Base-by-base conservation (phyloP, 495 filamentous ascomycete species). In the Hyaloscypha hepaticicola region DNA sequence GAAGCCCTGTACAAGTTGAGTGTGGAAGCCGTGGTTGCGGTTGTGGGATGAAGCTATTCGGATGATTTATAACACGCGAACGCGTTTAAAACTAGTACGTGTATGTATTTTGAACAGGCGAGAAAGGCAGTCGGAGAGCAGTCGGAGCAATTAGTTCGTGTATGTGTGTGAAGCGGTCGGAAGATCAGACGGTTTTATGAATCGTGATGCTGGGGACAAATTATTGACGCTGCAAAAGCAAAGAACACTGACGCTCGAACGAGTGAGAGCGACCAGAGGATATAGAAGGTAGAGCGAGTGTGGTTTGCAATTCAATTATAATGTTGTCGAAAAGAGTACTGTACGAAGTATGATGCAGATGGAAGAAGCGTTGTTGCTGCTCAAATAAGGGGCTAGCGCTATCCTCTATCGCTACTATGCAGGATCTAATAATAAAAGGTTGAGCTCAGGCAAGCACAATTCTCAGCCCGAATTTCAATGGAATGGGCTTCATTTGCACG, bases 1-100 rank as follows among this genome's bases (percentile, higher is more conserved):
- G 83, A 80, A 70, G 80, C 79, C 82, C 79, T 75, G 71, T 80
- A 84, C 51, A 66, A 61, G 57, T 63, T 66, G 5, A 73, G 63
- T 64, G 71, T 71, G 58, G 73, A 71, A 64, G 73, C 73, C 73
- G 72, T 75, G 70, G 49, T 73, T 69, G 70, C 71, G 71, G 67
- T 72, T 67, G 64, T n/a, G n/a, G n/a, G 41, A 61, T 61, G 34
- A 61, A 63, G 51, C 58, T n/a, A n/a, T n/a, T n/a, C n/a, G n/a
- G n/a, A n/a, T n/a, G n/a, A n/a, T n/a, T n/a, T n/a, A n/a, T n/a
- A n/a, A n/a, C n/a, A n/a, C n/a, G n/a, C n/a, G n/a, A n/a, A n/a
- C n/a, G n/a, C n/a, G n/a, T n/a, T n/a, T n/a, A n/a, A n/a, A n/a
- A n/a, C n/a, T n/a, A n/a, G n/a, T n/a, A n/a, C n/a, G n/a, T n/a